A percentile compares a stretch with the other conserved stretches of the same genome.
Conservation (phyloP, 805 yeast genomes). For the Yamadazyma ubonensis region DNA sequence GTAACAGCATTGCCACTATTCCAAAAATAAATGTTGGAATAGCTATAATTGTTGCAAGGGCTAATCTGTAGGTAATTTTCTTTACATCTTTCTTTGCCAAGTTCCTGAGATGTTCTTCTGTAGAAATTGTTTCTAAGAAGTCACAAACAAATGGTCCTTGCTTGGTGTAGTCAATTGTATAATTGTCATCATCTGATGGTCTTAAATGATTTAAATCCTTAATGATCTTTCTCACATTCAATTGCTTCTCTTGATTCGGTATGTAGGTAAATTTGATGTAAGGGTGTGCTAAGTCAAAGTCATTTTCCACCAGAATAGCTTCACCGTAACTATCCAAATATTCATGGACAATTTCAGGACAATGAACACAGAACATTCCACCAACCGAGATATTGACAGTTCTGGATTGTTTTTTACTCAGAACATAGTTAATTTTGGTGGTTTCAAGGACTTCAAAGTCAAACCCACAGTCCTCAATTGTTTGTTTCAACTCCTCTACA, state of each 20-base stretch:
- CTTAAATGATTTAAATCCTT: conserved; percentile 46
- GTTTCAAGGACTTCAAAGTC: conserved; percentile 51
- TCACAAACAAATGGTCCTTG: conserved; percentile 46
- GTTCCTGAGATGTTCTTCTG: conserved; percentile 61
- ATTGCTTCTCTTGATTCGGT: conserved; percentile 45
- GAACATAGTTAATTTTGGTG: conserved; percentile 45
- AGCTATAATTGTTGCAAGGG: conserved; percentile 52
- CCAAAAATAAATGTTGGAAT: conserved; percentile 71
- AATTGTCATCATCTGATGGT: conserved; percentile 23
- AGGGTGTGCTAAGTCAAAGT: conserved; percentile 55
- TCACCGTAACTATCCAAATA: conserved; percentile 54
- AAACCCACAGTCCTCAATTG: conserved; percentile 67
- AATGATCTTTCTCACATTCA: conserved; percentile 58
- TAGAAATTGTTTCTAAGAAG: conserved; percentile 52
- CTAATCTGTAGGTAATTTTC: conserved; percentile 45
- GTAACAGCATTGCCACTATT: conserved; percentile 64
- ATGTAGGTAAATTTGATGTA: conserved; percentile 62
- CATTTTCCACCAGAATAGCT: conserved; percentile 54
- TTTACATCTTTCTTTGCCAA: conserved; percentile 50
- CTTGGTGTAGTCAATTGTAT: conserved; percentile 15
- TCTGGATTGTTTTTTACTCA: conserved; percentile 51
- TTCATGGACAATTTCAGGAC: conserved; percentile 57
- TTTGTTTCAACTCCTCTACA: conserved; percentile 43
- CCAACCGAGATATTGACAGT: conserved; percentile 54
- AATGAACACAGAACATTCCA: conserved; percentile 72